Base-by-base conservation (phyloP, 2,329 filamentous ascomycete genomes). In the Ascochyta lentis region DNA sequence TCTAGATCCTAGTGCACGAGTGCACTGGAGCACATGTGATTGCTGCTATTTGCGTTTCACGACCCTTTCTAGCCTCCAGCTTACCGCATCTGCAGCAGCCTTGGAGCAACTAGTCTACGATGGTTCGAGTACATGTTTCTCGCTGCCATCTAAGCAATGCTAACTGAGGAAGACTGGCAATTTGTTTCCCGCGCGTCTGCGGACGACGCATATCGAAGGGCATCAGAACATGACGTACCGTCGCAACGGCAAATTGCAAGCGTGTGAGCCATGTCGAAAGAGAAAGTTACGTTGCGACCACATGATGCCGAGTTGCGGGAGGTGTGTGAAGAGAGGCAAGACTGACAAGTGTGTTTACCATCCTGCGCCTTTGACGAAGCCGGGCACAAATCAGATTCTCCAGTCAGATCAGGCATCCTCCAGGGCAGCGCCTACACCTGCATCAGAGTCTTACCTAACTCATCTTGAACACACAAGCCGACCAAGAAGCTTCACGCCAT, bases 241-340 rank as follows among this genome's bases (percentile, higher is more conserved):
- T 15, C 67, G 73, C 22, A 76, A 76, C 61, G 73, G 73, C n/a
- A 74, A 75, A 49, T 61, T 74, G 5, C 73, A 75, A 48, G 70
- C 72, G 3, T 76, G 73, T 45, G 73, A 76, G 50, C 72, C 73
- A 13, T 76, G 73, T 47, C 64, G 73, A 3, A 71, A 71, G 49
- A 68, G 66, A n/a, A 72, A 75, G 48, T 56, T 74, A n/a, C 61
- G 65, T 39, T 74, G 71, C 45, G 73, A 75, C 48, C 73, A 75
- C 56, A 68, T 72, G 58, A 67, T 68, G 61, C 73, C 73, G 9
- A 63, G 62, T 4, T 76, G 72, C 56, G 72, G 68, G 5, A 59
- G 72, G 40, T 75, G 73, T 60, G 56, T 61, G 7, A 66, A 68
- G 37, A 66, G 66, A 3, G 66, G 63, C 44, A 69, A 66, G 41